Evolutionary conservation across 257 asterid species (phyloP).

Genomic region (Fraxinus pennsylvanica): DNA sequence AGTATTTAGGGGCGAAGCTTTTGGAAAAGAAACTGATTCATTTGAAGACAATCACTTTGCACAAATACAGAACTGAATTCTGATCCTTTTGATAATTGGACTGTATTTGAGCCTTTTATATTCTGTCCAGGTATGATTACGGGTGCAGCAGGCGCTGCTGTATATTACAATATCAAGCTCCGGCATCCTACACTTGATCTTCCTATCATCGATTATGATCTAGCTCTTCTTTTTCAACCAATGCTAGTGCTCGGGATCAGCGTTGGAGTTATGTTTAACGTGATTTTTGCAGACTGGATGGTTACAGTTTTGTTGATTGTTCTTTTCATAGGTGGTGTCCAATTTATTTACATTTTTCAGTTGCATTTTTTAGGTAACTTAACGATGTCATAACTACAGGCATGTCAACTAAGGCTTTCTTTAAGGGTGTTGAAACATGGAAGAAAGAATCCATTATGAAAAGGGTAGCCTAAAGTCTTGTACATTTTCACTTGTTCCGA

Average conservation of each 20-base stretch:
- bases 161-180: conserved; percentile 55
- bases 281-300: conserved; percentile 68
- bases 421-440: conserved; percentile 61
- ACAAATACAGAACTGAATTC: neutral
- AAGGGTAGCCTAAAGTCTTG: conserved; percentile 31
- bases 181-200: conserved; percentile 59
- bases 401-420: conserved; percentile 57
- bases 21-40: neutral
- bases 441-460: conserved; percentile 53
- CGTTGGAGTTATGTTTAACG: conserved; percentile 59
- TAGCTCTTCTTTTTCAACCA: conserved; percentile 66
- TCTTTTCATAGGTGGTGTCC: conserved; percentile 54
- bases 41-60: neutral
- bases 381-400: conserved; percentile 32
- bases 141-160: conserved; percentile 62
- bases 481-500: conserved; percentile 9
- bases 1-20: neutral
- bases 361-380: conserved; percentile 9
- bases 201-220: conserved; percentile 62
- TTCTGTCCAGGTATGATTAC: conserved; percentile 54
- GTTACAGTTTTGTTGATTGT: conserved; percentile 52
- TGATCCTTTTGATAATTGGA: neutral
- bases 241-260: conserved; percentile 65
- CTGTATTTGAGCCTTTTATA: conserved; percentile 13
- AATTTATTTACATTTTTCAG: neutral